phyloP scores from a whole-genome alignment of 2,329 filamentous ascomycete species.

The Fusarium bulbicola region DNA sequence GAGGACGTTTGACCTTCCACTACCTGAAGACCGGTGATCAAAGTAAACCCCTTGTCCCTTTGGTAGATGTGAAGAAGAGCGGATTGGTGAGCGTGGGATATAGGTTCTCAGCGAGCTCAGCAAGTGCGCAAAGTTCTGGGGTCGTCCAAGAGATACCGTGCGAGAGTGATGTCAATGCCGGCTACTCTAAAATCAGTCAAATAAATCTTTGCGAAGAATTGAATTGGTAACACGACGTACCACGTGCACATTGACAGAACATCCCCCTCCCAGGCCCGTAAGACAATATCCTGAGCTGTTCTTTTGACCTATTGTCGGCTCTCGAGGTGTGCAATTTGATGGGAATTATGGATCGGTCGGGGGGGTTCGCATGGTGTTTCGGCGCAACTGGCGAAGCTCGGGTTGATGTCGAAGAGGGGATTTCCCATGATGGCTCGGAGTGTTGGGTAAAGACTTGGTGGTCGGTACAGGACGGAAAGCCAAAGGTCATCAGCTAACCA shows the following conservation, averaged over 20 bases:
- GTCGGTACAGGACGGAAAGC: neutral
- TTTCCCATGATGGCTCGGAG: neutral
- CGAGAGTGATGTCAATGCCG: rapidly evolving
- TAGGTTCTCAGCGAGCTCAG: neutral
- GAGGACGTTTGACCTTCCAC: constrained; percentile 84
- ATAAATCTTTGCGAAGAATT: neutral
- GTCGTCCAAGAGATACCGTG: rapidly evolving
- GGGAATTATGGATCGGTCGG: neutral
- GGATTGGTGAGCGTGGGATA: neutral
- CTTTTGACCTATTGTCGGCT: rapidly evolving
- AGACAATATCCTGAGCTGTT: rapidly evolving
- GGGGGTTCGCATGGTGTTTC: neutral
- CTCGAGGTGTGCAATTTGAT: rapidly evolving
- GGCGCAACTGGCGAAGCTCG: neutral
- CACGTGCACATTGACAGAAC: neutral
- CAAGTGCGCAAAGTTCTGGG: neutral
- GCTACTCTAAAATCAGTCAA: neutral
- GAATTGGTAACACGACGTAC: rapidly evolving
- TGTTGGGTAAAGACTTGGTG: neutral
- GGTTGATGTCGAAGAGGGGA: rapidly evolving
- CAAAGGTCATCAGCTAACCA: too few species aligned
- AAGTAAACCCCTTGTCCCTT: constrained; percentile 89
- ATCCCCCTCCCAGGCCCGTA: rapidly evolving
- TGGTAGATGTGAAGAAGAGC: rapidly evolving
- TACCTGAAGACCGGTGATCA: constrained; percentile 98